Evolutionary conservation across 2,329 filamentous ascomycete genomes (phyloP), one percentile per base, ranked within the genome.

Genomic region (Aspergillus jensenii): DNA sequence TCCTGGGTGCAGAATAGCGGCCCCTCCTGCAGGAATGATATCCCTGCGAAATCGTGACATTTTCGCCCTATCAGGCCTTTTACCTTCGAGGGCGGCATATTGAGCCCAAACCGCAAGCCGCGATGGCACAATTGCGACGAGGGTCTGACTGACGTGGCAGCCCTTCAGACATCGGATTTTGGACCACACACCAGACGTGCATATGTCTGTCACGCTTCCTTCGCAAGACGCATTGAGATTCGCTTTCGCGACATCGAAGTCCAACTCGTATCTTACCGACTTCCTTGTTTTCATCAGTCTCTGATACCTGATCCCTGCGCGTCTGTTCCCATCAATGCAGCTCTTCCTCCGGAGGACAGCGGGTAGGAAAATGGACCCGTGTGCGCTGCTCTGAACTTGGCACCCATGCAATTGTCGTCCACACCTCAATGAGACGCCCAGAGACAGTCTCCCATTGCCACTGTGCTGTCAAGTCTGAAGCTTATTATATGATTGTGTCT

Each of bases 141-240:
- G 59, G 56, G 53, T 53, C 51, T 54, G 46, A 70, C 68, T 73
- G 71, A 73, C 70, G 71, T 73, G 71, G 71, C 70, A 71, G 53
- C 35, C 61, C 52, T 56, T 60, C 39, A 11, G 35, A 31, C 51
- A 27, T 52, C 33, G 60, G 58, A 66, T 58, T 62, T 17, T 31
- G n/a, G 40, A 39, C 50, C 44, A 52, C 47, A 17, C 45, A 52
- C 23, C 14, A 25, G 54, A 55, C 35, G 58, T 55, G 59, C 55
- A 62, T 31, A 40, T 57, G 49, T 59, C 49, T 61, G 43, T 62
- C 44, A 60, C 48, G 17, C 46, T 45, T 39, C 40, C 39, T 51
- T 53, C 52, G 46, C 44, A 54, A 62, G 49, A 60, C 59, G 55
- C 47, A 51, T 31, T 46, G 54, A 49, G 49, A 50, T 52, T 57